phyloP scores from a whole-genome alignment of 495 filamentous ascomycete species.

The Talaromyces nanjingensis region DNA sequence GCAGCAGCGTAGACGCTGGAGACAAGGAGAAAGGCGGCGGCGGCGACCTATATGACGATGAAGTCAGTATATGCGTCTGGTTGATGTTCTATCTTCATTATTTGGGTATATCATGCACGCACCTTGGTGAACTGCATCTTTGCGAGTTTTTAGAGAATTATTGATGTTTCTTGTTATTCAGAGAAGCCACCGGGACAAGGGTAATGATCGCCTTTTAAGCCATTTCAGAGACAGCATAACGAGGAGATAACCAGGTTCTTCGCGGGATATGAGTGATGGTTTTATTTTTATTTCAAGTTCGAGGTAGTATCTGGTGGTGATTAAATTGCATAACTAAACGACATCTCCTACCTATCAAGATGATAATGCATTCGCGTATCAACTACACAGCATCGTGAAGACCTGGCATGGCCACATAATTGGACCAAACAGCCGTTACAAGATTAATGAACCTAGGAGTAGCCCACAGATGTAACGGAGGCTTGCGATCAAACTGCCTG shows the following conservation, averaged over 20 bases:
- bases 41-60: slow-evolving; percentile 5
- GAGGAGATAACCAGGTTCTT: neutral
- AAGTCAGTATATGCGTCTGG: neutral
- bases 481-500: neutral
- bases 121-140: slow-evolving; percentile 1
- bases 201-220: neutral
- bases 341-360: neutral
- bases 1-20: slow-evolving; percentile 37
- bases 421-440: neutral
- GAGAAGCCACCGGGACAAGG: neutral
- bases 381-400: neutral
- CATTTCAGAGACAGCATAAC: neutral
- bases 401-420: neutral
- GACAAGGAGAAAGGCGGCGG: slow-evolving; percentile 17
- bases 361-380: neutral
- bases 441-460: neutral
- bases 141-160: neutral
- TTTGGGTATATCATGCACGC: neutral
- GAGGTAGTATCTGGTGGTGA: neutral
- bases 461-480: neutral
- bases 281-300: neutral
- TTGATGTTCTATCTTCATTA: neutral
- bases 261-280: neutral
- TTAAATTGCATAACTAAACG: neutral
- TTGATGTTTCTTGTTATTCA: neutral